phyloP scores from a whole-genome alignment of 2,329 filamentous ascomycete species.

The Penicillium crustosum region DNA sequence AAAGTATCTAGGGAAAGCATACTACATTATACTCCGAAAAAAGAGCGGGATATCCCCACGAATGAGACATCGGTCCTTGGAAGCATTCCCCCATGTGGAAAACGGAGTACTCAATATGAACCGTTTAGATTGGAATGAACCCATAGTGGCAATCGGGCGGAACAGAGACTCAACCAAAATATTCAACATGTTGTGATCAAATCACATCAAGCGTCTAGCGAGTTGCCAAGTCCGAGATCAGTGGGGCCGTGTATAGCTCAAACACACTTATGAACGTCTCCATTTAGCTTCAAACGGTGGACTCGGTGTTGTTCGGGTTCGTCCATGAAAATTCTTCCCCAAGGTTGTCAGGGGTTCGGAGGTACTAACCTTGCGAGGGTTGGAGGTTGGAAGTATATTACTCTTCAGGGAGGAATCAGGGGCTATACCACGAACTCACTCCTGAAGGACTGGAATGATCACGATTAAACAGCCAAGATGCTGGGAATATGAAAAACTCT shows the following conservation, averaged over 20 bases:
- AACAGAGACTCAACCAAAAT: neutral
- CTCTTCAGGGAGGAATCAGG: neutral
- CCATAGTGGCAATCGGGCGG: neutral
- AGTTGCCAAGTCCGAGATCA: conserved; percentile 25
- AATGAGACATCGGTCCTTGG: neutral
- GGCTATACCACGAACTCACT: neutral
- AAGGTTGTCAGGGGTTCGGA: neutral
- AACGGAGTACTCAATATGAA: neutral
- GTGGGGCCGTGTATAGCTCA: conserved; percentile 34
- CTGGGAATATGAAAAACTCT: neutral
- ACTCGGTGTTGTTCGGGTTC: neutral
- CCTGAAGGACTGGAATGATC: neutral
- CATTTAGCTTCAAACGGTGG: conserved; percentile 4
- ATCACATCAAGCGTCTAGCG: neutral
- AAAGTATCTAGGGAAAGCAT: neutral
- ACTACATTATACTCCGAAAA: neutral
- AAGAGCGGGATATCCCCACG: neutral
- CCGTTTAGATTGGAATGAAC: neutral
- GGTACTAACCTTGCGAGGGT: neutral
- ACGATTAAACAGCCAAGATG: neutral
- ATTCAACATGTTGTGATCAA: neutral
- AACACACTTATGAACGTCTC: conserved; percentile 34
- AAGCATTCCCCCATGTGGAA: neutral
- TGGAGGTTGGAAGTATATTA: neutral
- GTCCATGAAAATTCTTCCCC: neutral